phyloP scores from a whole-genome alignment of 768 basidiomycete genomes.

The Thelephora aurantiotincta region DNA sequence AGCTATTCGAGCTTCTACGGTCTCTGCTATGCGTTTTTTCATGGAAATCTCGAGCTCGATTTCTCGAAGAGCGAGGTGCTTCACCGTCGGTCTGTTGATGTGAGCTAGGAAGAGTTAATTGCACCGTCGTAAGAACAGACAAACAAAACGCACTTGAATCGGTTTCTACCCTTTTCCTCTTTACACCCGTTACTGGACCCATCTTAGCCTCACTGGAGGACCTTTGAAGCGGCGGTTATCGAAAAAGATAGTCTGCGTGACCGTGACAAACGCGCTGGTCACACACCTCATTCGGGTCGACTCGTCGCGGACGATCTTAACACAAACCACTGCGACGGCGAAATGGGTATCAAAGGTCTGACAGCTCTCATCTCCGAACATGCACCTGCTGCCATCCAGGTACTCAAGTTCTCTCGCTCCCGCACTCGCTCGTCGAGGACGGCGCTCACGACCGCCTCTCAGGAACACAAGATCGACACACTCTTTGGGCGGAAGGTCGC shows the following conservation, averaged over 20 bases:
- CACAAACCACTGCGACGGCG: too few species aligned
- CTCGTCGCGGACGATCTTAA: too few species aligned
- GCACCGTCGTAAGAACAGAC: neutral
- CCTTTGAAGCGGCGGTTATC: too few species aligned
- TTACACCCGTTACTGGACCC: neutral
- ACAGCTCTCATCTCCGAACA: slow-evolving; percentile 82
- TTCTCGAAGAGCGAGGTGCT: slow-evolving; percentile 22
- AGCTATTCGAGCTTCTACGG: slow-evolving; percentile 28
- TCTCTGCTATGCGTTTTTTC: slow-evolving; percentile 25
- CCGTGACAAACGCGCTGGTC: too few species aligned
- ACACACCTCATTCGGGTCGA: too few species aligned
- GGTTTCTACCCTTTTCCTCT: neutral
- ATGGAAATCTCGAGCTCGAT: slow-evolving; percentile 29
- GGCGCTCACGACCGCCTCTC: slow-evolving; percentile 5
- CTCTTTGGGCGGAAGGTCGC: slow-evolving; percentile 97
- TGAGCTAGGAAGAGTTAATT: neutral
- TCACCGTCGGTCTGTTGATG: neutral
- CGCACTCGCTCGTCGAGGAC: neutral
- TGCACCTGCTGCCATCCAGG: slow-evolving; percentile 69
- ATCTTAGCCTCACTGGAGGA: too few species aligned
- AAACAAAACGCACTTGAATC: neutral
- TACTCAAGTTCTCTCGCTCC: slow-evolving; percentile 7
- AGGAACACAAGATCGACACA: slow-evolving; percentile 92
- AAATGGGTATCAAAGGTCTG: slow-evolving; percentile 92
- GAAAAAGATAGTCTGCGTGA: too few species aligned